phyloP scores from a whole-genome alignment of 495 filamentous ascomycete genomes.

The Ascodesmis nigricans region DNA sequence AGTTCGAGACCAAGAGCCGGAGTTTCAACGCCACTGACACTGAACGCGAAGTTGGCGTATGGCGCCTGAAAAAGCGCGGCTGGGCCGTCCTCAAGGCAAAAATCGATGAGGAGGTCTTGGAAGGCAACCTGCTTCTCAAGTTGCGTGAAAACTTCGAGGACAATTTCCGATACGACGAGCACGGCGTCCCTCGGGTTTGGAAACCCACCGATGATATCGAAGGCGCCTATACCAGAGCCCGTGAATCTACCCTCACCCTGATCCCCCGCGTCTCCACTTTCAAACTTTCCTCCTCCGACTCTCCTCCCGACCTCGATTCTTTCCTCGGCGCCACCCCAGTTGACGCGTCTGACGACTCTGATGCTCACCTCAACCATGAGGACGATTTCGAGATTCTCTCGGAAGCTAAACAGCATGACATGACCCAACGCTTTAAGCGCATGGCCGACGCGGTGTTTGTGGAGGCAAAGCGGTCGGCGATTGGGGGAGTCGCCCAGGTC shows the following conservation, averaged over 20 bases:
- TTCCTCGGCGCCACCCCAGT: conserved; percentile 68
- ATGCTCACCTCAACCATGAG: conserved; percentile 81
- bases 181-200: conserved; percentile 89
- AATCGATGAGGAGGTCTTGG: conserved; percentile 94
- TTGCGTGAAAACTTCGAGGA: conserved; percentile 86
- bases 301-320: conserved; percentile 53
- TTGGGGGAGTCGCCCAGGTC: conserved; percentile 84
- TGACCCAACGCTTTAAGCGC: conserved; percentile 91
- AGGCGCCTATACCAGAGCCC: conserved; percentile 70
- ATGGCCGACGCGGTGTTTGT: conserved; percentile 92
- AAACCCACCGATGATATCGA: conserved; percentile 94
- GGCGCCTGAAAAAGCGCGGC: conserved; percentile 75
- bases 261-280: conserved; percentile 83
- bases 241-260: conserved; percentile 70
- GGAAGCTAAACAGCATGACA: conserved; percentile 68
- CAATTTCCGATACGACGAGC: conserved; percentile 93
- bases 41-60: conserved; percentile 81
- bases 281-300: conserved; percentile 41
- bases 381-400: conserved; percentile 88
- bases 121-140: conserved; percentile 87
- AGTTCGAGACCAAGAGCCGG: conserved; percentile 68
- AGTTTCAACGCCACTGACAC: conserved; percentile 83
- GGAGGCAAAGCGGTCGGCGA: conserved; percentile 87
- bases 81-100: conserved; percentile 78
- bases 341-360: conserved; percentile 55